phyloP scores from a whole-genome alignment of 2,329 filamentous ascomycete genomes.

The Drechslerella coelobrocha region DNA sequence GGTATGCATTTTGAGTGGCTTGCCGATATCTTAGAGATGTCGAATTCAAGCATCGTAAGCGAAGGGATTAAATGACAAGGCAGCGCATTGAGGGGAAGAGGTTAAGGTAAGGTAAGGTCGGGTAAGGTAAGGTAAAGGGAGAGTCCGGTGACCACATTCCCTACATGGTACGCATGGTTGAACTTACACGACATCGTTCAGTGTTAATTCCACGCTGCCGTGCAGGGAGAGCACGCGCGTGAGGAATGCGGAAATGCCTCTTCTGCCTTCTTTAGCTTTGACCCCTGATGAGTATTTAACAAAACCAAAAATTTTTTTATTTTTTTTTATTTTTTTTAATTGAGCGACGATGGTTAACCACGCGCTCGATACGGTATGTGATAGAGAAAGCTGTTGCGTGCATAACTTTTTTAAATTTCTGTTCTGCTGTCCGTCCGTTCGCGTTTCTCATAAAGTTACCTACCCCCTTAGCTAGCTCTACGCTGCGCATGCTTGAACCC shows the following conservation, averaged over 20 bases:
- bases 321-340: too few relatives aligned
- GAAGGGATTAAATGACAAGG: slow-evolving; percentile 2
- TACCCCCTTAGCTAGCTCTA: too few relatives aligned
- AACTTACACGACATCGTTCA: too few relatives aligned
- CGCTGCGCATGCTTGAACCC: slow-evolving; percentile 2
- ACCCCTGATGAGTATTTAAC: not conserved
- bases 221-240: not conserved
- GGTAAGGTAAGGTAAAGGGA: not conserved
- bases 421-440: slow-evolving; percentile 29
- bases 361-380: slow-evolving; percentile 49
- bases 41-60: slow-evolving; percentile 48
- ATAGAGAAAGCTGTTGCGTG: slow-evolving; percentile 48
- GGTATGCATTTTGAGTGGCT: slow-evolving; percentile 16
- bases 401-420: slow-evolving; percentile 23
- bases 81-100: not conserved
- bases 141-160: slow-evolving; percentile 42
- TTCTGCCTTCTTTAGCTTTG: too few relatives aligned
- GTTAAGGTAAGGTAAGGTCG: not conserved
- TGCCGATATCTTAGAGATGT: slow-evolving; percentile 27
- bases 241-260: not conserved
- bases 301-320: not conserved
- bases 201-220: not conserved
- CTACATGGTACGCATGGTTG: slow-evolving; percentile 8
- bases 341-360: not conserved
- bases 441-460: slow-evolving; percentile 10